Conservation (phyloP, 495 filamentous ascomycete species). For the Trypethelium eluteriae region DNA sequence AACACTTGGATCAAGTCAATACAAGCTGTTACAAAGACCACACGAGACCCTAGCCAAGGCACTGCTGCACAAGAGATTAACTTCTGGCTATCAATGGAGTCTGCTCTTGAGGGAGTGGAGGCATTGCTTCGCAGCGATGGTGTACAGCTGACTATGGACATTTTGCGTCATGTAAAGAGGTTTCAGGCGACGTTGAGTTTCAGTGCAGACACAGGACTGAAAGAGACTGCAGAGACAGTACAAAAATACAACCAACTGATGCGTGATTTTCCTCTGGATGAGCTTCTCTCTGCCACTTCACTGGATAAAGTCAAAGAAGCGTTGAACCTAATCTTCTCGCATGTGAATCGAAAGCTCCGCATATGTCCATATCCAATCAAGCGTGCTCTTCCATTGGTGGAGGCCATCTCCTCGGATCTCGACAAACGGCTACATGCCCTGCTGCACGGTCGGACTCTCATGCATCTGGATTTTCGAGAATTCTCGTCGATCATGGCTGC, state of each 20-base stretch:
- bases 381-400: slow-evolving; percentile 85
- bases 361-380: slow-evolving; percentile 90
- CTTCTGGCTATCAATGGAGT: slow-evolving; percentile 96
- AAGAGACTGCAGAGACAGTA: slow-evolving; percentile 87
- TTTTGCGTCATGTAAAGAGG: slow-evolving; percentile 88
- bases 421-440: slow-evolving; percentile 77
- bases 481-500: slow-evolving; percentile 78
- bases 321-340: slow-evolving; percentile 74
- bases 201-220: slow-evolving; percentile 84
- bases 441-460: slow-evolving; percentile 74
- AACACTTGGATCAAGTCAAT: slow-evolving; percentile 98
- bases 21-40: slow-evolving; percentile 91
- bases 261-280: slow-evolving; percentile 94
- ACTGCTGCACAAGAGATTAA: slow-evolving; percentile 96
- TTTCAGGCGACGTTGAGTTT: slow-evolving; percentile 97
- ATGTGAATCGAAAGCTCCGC: slow-evolving; percentile 94
- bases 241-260: slow-evolving; percentile 98
- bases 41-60: slow-evolving; percentile 76
- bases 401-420: slow-evolving; percentile 93
- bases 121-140: slow-evolving; percentile 78
- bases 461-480: slow-evolving; percentile 85
- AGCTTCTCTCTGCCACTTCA: slow-evolving; percentile 84
- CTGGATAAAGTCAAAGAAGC: slow-evolving; percentile 86
- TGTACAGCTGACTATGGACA: slow-evolving; percentile 84
- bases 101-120: slow-evolving; percentile 81